phyloP scores from a whole-genome alignment of 371 early-diverging fungal genomes.

The Haplosporangium sp. region DNA sequence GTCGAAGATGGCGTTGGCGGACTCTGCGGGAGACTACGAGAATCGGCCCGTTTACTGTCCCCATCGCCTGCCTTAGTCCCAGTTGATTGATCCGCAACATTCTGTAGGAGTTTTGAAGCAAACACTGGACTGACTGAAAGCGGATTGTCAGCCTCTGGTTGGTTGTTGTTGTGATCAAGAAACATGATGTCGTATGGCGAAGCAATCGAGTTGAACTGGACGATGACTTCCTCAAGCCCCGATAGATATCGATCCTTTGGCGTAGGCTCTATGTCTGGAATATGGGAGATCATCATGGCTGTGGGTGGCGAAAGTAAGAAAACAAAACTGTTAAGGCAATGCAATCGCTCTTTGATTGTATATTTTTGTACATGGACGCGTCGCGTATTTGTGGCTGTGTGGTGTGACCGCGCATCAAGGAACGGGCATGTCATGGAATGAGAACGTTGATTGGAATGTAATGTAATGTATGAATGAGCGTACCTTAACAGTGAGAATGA shows the following conservation, averaged over 20 bases:
- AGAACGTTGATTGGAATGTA: too few species aligned
- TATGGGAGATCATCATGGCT: background rate
- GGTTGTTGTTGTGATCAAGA: background rate
- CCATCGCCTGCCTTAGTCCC: too few species aligned
- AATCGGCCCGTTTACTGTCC: too few species aligned
- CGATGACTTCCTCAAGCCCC: constrained; percentile 18
- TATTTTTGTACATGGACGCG: too few species aligned
- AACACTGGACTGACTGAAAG: background rate
- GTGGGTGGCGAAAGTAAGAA: background rate
- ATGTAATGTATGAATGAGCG: too few species aligned
- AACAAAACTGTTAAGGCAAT: too few species aligned
- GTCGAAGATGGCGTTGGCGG: background rate
- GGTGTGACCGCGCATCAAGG: too few species aligned
- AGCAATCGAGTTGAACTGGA: constrained; percentile 19
- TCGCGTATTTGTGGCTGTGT: too few species aligned
- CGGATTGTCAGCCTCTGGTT: background rate
- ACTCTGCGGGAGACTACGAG: background rate
- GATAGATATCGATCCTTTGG: background rate
- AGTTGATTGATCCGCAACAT: too few species aligned
- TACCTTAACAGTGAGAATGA: too few species aligned
- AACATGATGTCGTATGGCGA: constrained; percentile 23
- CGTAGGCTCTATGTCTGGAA: background rate
- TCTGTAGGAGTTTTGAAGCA: background rate
- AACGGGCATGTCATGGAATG: too few species aligned
- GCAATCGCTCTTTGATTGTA: too few species aligned